These are phyloP conservation scores for Solanum pimpinellifolium DNA, from an alignment of 257 asterid genomes.

Conservation along the genomic window DNA sequence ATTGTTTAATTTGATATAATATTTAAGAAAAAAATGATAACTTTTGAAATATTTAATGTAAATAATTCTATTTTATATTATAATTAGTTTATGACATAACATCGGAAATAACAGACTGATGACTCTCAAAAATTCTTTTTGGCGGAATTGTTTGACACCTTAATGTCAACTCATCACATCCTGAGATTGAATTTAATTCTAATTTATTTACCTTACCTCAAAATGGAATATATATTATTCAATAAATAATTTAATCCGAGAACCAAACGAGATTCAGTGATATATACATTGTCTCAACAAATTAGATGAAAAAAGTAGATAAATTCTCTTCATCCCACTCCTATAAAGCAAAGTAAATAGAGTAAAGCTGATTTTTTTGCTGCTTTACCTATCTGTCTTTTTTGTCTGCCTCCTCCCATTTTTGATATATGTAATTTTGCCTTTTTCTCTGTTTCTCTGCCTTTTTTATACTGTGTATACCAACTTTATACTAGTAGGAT, in stretches of 20 bases:
- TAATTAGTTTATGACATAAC: too few species aligned
- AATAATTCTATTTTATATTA: too few species aligned
- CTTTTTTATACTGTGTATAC: neutral
- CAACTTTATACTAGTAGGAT: neutral
- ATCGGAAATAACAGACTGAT: neutral
- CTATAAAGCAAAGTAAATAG: neutral
- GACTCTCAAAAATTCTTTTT: neutral
- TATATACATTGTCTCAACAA: conserved; percentile 18
- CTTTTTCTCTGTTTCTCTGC: neutral
- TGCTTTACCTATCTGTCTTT: neutral
- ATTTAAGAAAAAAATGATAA: too few species aligned
- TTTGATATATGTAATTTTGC: neutral
- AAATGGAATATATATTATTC: neutral
- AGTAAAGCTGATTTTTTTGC: neutral
- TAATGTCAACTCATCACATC: neutral
- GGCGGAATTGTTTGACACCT: too few species aligned
- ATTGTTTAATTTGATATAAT: too few species aligned
- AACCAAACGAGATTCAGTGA: neutral
- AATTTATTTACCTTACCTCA: neutral
- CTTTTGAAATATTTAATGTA: too few species aligned
- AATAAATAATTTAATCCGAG: neutral
- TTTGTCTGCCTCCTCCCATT: conserved; percentile 11
- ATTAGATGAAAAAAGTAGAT: neutral
- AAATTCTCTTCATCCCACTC: neutral
- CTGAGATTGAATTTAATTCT: too few species aligned